A percentile compares a stretch with the other conserved stretches of the same genome.
phyloP scores from a whole-genome alignment of 2,329 filamentous ascomycete species.

The Beauveria sp. region DNA sequence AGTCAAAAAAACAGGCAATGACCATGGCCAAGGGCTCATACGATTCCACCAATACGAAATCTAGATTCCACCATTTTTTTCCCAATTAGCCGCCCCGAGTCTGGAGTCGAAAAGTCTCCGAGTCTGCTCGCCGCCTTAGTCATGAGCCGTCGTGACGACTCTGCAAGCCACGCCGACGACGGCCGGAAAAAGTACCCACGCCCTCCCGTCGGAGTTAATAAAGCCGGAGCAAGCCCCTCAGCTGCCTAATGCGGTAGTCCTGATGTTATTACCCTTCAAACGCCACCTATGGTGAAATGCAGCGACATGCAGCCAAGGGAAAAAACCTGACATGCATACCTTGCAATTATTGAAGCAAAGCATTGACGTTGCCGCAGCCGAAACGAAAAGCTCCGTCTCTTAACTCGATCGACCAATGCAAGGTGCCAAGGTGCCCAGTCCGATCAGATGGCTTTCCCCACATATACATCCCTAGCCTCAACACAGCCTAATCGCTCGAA shows the following conservation, averaged over 20 bases:
- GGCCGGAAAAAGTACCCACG: constrained; percentile 10
- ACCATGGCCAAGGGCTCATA: too few species aligned
- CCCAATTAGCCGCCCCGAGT: not conserved
- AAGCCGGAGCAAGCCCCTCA: not conserved
- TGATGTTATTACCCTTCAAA: not conserved
- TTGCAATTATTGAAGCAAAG: too few species aligned
- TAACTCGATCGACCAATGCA: too few species aligned
- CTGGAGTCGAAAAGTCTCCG: not conserved
- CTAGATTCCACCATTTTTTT: not conserved
- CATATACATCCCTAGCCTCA: not conserved
- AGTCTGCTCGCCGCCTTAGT: not conserved
- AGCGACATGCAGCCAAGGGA: not conserved
- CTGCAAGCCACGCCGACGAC: not conserved
- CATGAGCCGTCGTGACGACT: not conserved
- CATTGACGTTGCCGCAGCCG: too few species aligned
- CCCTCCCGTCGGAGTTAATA: not conserved
- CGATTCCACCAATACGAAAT: too few species aligned
- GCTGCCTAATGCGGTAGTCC: not conserved
- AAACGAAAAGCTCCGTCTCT: too few species aligned
- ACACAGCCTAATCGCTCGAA: not conserved
- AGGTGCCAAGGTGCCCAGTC: too few species aligned
- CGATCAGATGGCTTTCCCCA: not conserved
- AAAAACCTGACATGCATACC: not conserved
- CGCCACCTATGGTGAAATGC: not conserved
- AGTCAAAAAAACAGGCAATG: too few species aligned